These are phyloP conservation scores for Chaetomium sp. DNA, from an alignment of 2,329 filamentous ascomycete species.

Conservation along the genomic window DNA sequence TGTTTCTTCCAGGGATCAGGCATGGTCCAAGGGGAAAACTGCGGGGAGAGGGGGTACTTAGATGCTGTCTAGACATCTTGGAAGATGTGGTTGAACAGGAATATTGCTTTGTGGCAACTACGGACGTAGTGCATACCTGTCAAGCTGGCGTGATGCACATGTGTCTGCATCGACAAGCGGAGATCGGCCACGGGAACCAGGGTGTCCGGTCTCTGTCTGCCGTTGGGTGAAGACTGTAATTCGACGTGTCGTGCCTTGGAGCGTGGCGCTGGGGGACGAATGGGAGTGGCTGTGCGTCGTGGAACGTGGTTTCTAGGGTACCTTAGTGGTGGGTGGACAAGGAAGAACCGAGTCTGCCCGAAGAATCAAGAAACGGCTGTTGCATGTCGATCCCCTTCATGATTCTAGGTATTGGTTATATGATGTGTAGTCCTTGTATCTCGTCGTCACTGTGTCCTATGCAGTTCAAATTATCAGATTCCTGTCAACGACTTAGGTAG, in stretches of 20 bases:
- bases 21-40: slow-evolving; percentile 19
- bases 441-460: not conserved
- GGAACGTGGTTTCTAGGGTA: slow-evolving; percentile 2
- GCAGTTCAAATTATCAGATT: not conserved
- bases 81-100: slow-evolving; percentile 33
- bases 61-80: slow-evolving; percentile 21
- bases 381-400: not conserved
- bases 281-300: slow-evolving; percentile 19
- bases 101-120: slow-evolving; percentile 31
- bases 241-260: not conserved
- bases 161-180: slow-evolving; percentile 3
- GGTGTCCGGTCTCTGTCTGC: not conserved
- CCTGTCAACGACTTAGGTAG: too few relatives aligned
- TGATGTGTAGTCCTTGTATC: too few relatives aligned
- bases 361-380: not conserved
- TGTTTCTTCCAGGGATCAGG: slow-evolving; percentile 32
- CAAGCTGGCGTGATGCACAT: slow-evolving; percentile 19
- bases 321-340: not conserved
- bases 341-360: not conserved
- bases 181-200: slow-evolving; percentile 3
- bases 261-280: slow-evolving; percentile 2
- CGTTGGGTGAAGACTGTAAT: not conserved
- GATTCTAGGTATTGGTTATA: too few relatives aligned
- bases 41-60: too few relatives aligned
- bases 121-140: slow-evolving; percentile 25